phyloP scores from a whole-genome alignment of 441 rosid species.

The Manihot esculenta region DNA sequence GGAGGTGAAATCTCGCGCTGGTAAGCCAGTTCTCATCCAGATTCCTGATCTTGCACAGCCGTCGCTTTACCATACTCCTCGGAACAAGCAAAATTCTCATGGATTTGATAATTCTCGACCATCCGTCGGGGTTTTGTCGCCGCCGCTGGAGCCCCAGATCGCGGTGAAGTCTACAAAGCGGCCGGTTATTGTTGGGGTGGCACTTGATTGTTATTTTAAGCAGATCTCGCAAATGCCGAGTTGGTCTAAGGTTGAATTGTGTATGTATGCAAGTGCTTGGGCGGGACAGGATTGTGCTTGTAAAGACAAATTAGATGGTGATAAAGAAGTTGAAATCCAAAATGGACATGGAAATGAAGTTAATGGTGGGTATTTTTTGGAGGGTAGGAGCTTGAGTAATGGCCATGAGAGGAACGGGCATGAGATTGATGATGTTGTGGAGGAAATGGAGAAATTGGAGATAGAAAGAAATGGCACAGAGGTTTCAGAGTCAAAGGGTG shows the following conservation, averaged over 20 bases:
- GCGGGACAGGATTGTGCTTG: slow-evolving; percentile 84
- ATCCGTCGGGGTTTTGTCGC: slow-evolving; percentile 57
- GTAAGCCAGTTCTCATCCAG: slow-evolving; percentile 63
- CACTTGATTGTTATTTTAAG: slow-evolving; percentile 67
- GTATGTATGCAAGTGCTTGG: slow-evolving; percentile 60
- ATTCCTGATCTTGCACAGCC: slow-evolving; percentile 89
- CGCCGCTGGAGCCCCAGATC: slow-evolving; percentile 79
- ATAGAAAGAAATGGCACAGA: slow-evolving; percentile 31
- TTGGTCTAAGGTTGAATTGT: slow-evolving; percentile 81
- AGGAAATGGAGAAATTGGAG: slow-evolving; percentile 37
- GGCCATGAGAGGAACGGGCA: slow-evolving; percentile 3
- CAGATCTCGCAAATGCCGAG: slow-evolving; percentile 80
- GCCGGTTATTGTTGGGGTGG: slow-evolving; percentile 63
- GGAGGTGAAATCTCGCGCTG: slow-evolving; percentile 69
- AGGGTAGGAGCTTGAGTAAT: slow-evolving; percentile 12
- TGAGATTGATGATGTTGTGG: slow-evolving; percentile 35
- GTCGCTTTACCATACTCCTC: slow-evolving; percentile 78
- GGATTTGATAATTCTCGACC: slow-evolving; percentile 31
- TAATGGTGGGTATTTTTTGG: slow-evolving; percentile 22
- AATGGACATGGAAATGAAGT: slow-evolving; percentile 30
- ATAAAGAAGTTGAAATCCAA: slow-evolving; percentile 23
- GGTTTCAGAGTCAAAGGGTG: slow-evolving; percentile 40
- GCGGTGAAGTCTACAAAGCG: slow-evolving; percentile 91
- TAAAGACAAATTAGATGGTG: slow-evolving; percentile 44
- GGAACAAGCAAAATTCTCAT: slow-evolving; percentile 30